Evolutionary conservation across 1,284 basidiomycete species (phyloP), one percentile per base, ranked within the genome.

Genomic region (Coriolopsis trogii): DNA sequence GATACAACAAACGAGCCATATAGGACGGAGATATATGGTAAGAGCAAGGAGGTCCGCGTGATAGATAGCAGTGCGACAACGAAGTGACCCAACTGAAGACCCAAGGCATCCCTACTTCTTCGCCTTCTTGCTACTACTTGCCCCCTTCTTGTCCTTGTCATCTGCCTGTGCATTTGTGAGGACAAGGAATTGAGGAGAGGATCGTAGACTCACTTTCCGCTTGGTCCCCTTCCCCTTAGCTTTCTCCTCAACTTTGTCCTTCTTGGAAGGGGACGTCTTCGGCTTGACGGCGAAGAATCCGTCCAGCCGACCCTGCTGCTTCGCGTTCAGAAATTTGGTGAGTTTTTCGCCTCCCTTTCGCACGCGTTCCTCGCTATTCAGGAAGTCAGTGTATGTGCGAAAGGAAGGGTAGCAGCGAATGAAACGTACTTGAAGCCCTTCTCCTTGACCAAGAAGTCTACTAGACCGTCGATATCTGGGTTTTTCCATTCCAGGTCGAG

Each of bases 401-500:
- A 6, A 30, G 23, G 30, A 24, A 42, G 25, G 33, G 33, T 18
- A 51, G 21, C 40, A 37, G 53, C 41, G 29, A 44, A 31, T n/a
- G n/a, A 31, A 23, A 66, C 64, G 31, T 63, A 96, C 95, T 91
- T 96, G 82, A 99, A 99, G 2, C 97, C 96, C 69, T 98, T 98
- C 65, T 98, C 93, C 37, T 76, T 85, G 18, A 98, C 96, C 23
- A 99, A 72, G 73, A 99, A 99, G 46, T 98, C 84, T 15, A 99
- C 88, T 6, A 99, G 79, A 1, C 94, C 97, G 20, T 98, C 95
- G 0, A 95, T 79, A 59, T 99, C 94, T 3, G 97, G 97, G 55
- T 82, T 80, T 57, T 89, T 93, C 96, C 96, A 99, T 60, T 98
- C 94, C 44, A 98, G 78, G 89, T 97, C 91, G n/a, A 98, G 68